Evolutionary conservation across 176 grass and related monocot genomes (phyloP), one percentile per base, ranked within the genome.

Genomic region (Tillandsia fasciculata): DNA sequence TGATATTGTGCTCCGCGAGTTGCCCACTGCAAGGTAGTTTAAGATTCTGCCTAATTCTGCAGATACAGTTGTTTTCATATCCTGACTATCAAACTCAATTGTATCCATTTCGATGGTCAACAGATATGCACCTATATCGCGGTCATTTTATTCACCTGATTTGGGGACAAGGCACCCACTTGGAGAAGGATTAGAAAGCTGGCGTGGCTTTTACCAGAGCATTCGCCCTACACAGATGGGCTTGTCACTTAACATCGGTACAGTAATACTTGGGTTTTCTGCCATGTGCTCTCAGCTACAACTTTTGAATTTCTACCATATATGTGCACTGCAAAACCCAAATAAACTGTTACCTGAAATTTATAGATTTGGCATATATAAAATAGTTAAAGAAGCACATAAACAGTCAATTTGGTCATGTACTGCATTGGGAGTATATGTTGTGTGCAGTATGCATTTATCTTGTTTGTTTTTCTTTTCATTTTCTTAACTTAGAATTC

Each of bases 161-260:
- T 70, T 96, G 4, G 92, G 92, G 3, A 89, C 71, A 74, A 79
- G 78, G 61, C 86, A 87, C 26, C 79, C 78, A 0, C 92, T 96
- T 63, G 92, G 92, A 3, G 92, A 96, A 33, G 92, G 92, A 14
- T 76, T 96, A n/a, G 92, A 96, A 77, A 85, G 86, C 59, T 96
- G 92, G 92, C 81, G 81, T 4, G 92, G 92, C 4, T 96, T 96
- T 87, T 96, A 96, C 51, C 92, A 96, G 81, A 96, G 88, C 78
- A 89, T 96, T 59, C 81, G 92, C 2, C 92, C 92, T 71, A 96
- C 88, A 64, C 92, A 96, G 22, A 96, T 96, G 92, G 92, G 92
- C 11, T 72, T 96, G 76, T 96, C 93, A 57, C 72, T 96, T 51
- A 96, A 96, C 51, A 92, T 96, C 12, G 89, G 93, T 96, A 79